phyloP scores from a whole-genome alignment of 176 grass and related monocot species.

The Oropetium thomaeum region DNA sequence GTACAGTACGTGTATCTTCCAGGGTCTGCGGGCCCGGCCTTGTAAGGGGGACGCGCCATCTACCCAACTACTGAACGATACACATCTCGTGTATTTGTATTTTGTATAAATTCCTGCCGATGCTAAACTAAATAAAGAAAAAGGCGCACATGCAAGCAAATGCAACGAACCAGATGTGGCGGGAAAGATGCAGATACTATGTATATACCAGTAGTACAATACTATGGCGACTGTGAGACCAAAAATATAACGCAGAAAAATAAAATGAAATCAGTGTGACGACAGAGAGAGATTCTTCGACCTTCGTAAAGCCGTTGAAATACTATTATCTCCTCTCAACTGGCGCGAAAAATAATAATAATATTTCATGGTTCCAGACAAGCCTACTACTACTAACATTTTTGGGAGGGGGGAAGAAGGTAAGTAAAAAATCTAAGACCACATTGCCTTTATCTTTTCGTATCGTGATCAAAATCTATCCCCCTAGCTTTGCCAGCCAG shows the following conservation, averaged over 20 bases:
- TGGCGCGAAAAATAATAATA: background rate
- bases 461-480: too few species aligned
- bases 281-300: too few species aligned
- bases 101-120: too few species aligned
- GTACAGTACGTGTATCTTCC: too few species aligned
- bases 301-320: too few species aligned
- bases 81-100: background rate
- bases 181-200: slow-evolving; percentile 8
- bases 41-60: slow-evolving; percentile 38
- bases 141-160: background rate
- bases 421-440: background rate
- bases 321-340: too few species aligned
- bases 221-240: background rate
- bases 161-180: slow-evolving; percentile 13
- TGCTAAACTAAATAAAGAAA: too few species aligned
- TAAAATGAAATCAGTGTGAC: background rate
- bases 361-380: background rate
- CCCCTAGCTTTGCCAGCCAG: too few species aligned
- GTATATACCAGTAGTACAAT: background rate
- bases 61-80: background rate
- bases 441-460: background rate
- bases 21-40: background rate
- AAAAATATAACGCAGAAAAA: background rate
- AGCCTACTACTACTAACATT: background rate
- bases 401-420: too few species aligned